Conservation (phyloP, 2,329 filamentous ascomycete genomes). For the Apiospora rasikravindrae region DNA sequence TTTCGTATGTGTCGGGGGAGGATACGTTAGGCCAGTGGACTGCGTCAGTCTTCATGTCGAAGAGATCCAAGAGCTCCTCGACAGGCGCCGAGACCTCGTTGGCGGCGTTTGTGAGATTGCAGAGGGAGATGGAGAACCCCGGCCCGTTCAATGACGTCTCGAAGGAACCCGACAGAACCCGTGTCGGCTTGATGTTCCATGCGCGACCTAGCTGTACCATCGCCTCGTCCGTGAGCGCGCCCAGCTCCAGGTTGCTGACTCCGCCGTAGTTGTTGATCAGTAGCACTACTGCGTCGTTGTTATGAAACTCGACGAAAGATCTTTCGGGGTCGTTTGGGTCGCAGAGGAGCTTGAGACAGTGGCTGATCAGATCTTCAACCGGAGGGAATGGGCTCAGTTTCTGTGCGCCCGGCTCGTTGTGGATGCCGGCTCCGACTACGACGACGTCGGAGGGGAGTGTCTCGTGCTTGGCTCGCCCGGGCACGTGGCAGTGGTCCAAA, state of each 20-base stretch:
- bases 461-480: slow-evolving; percentile 62
- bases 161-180: slow-evolving; percentile 53
- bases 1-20: not conserved
- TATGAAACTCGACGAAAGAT: slow-evolving; percentile 53
- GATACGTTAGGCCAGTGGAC: slow-evolving; percentile 52
- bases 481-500: slow-evolving; percentile 75
- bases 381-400: slow-evolving; percentile 48
- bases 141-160: slow-evolving; percentile 61
- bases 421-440: slow-evolving; percentile 60
- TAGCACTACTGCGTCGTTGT: slow-evolving; percentile 53
- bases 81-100: slow-evolving; percentile 30
- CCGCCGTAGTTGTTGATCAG: slow-evolving; percentile 64
- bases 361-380: slow-evolving; percentile 44
- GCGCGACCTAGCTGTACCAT: slow-evolving; percentile 29
- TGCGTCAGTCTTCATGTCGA: slow-evolving; percentile 56
- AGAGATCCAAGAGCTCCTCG: slow-evolving; percentile 49
- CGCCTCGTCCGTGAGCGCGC: slow-evolving; percentile 56
- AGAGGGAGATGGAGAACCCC: slow-evolving; percentile 60
- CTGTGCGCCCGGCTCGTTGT: slow-evolving; percentile 52
- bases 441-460: slow-evolving; percentile 45
- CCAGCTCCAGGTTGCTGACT: slow-evolving; percentile 58
- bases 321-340: slow-evolving; percentile 58
- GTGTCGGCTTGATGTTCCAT: slow-evolving; percentile 53
- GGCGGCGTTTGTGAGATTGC: slow-evolving; percentile 50
- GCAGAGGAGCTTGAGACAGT: slow-evolving; percentile 58